Conservation (phyloP, 768 basidiomycete genomes). For the Tulasnella sp. region DNA sequence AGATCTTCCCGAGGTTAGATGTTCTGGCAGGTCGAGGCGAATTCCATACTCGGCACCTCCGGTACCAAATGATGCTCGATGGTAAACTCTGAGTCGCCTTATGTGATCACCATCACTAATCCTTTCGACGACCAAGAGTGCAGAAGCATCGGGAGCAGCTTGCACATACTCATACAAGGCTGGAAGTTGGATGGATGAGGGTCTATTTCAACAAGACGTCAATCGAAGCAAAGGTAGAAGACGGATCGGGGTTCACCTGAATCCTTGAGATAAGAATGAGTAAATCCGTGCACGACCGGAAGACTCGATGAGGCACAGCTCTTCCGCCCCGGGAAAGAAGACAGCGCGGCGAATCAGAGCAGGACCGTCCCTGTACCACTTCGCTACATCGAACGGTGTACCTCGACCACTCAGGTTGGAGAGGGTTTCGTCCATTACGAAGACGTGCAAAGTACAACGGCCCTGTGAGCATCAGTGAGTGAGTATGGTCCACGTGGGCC, state of each 20-base stretch:
- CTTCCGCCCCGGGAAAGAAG: constrained; percentile 43
- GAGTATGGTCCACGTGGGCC: neutral
- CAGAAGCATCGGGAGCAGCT: constrained; percentile 47
- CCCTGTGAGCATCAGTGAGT: neutral
- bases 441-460: constrained; percentile 32
- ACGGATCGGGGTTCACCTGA: constrained; percentile 31
- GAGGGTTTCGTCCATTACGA: constrained; percentile 38
- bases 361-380: constrained; percentile 33
- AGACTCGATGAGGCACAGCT: constrained; percentile 42
- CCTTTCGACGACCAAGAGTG: constrained; percentile 32
- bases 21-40: constrained; percentile 26
- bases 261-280: constrained; percentile 44
- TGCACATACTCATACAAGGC: constrained; percentile 30
- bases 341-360: constrained; percentile 30
- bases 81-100: constrained; percentile 39
- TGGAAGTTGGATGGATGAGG: constrained; percentile 35
- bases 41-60: constrained; percentile 31
- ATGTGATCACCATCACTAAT: neutral
- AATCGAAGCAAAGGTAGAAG: neutral
- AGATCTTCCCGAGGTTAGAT: constrained; percentile 16
- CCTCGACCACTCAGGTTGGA: constrained; percentile 32
- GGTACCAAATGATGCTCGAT: constrained; percentile 49
- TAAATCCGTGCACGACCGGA: constrained; percentile 37
- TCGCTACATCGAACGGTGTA: constrained; percentile 31
- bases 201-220: constrained; percentile 28